A percentile compares a stretch with the other conserved stretches of the same genome.
Conservation (phyloP, 768 basidiomycete species). For the Pleurotus giganteus region DNA sequence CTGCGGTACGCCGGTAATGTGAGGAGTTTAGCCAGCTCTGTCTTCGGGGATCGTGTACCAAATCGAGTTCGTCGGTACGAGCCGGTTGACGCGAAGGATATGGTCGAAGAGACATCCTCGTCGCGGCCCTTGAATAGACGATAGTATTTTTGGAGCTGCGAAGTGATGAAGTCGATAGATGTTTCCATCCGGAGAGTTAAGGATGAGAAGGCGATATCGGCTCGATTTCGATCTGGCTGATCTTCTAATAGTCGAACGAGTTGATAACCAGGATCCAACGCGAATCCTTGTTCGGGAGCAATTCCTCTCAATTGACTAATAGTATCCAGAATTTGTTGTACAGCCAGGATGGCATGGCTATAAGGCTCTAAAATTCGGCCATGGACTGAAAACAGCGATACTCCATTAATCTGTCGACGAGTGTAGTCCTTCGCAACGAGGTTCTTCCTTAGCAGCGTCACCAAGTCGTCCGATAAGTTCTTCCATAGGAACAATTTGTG, state of each 20-base stretch:
- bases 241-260: background rate
- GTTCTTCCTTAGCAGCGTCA: background rate
- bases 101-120: background rate
- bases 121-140: background rate
- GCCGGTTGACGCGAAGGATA: background rate
- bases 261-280: background rate
- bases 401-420: background rate
- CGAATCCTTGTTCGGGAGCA: background rate
- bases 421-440: background rate
- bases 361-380: background rate
- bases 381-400: background rate
- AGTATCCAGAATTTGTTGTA: conserved; percentile 1
- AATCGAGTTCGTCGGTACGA: background rate
- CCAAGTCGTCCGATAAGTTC: background rate
- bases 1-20: background rate
- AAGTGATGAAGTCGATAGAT: background rate
- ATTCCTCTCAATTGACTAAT: background rate
- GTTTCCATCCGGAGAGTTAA: background rate
- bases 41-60: background rate
- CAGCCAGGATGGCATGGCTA: background rate
- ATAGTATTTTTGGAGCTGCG: background rate
- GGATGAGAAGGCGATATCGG: background rate
- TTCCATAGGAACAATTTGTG: background rate
- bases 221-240: background rate
- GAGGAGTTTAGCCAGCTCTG: conserved; percentile 2